Conservation (phyloP, 2,329 filamentous ascomycete genomes). For the Fusarium gaditjirri region DNA sequence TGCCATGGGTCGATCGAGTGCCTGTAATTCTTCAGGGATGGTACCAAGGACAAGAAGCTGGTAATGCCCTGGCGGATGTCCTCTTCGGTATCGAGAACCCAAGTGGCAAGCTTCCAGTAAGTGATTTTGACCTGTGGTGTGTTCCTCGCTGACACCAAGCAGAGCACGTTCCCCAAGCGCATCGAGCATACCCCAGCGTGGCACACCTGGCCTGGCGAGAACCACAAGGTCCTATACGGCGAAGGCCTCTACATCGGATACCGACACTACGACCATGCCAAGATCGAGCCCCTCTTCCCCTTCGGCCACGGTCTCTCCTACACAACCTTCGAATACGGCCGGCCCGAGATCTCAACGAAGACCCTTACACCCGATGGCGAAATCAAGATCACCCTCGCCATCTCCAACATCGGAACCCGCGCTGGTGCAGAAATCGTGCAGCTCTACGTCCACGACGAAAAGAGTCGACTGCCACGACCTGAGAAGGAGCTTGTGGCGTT, state of each 20-base stretch:
- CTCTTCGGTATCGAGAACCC: slow-evolving; percentile 75
- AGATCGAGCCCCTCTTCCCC: slow-evolving; percentile 71
- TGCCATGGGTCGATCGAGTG: slow-evolving; percentile 74
- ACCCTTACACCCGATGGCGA: slow-evolving; percentile 53
- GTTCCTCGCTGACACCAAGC: background rate
- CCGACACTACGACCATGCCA: slow-evolving; percentile 73
- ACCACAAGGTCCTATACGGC: slow-evolving; percentile 73
- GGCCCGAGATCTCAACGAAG: slow-evolving; percentile 60
- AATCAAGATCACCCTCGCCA: slow-evolving; percentile 58
- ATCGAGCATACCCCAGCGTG: slow-evolving; percentile 76
- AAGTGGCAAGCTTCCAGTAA: slow-evolving; percentile 74
- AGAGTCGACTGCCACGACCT: slow-evolving; percentile 70
- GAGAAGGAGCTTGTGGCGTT: slow-evolving; percentile 79
- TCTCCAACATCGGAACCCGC: slow-evolving; percentile 65
- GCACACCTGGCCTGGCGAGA: slow-evolving; percentile 79
- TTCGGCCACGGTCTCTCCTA: slow-evolving; percentile 82
- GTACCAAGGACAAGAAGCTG: slow-evolving; percentile 72
- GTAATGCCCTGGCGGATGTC: slow-evolving; percentile 73
- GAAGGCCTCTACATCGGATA: slow-evolving; percentile 81
- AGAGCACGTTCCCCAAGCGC: slow-evolving; percentile 72
- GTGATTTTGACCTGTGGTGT: background rate
- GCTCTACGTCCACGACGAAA: slow-evolving; percentile 72
- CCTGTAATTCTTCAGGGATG: slow-evolving; percentile 71
- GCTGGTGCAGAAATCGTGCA: slow-evolving; percentile 74
- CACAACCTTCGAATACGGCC: slow-evolving; percentile 73